These are phyloP conservation scores for Penicillium daleae DNA, from an alignment of 495 filamentous ascomycete genomes.

Conservation along the genomic window DNA sequence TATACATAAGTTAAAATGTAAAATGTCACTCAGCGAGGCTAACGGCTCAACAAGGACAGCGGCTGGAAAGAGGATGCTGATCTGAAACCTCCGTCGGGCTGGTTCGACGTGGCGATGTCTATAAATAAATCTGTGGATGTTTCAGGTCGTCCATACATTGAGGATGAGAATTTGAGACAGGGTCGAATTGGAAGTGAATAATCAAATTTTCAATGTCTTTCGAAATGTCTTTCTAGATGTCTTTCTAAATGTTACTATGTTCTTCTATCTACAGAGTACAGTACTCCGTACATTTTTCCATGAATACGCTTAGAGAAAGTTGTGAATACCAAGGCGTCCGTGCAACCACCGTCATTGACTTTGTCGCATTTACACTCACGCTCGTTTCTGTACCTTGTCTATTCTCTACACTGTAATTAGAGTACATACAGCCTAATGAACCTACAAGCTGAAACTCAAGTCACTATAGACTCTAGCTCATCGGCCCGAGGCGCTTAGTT, in stretches of 20 bases:
- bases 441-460: too few relatives aligned
- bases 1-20: background rate
- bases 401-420: background rate
- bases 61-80: background rate
- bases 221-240: background rate
- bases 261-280: too few relatives aligned
- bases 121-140: constrained; percentile 1
- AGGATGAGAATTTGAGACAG: background rate
- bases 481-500: background rate
- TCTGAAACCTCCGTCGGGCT: background rate
- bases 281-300: too few relatives aligned
- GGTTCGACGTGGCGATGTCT: background rate
- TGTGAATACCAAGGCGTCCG: too few relatives aligned
- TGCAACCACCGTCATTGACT: too few relatives aligned
- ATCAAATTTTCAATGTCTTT: background rate
- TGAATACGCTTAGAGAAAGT: too few relatives aligned
- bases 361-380: background rate
- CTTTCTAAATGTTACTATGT: background rate
- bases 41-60: background rate
- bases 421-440: background rate
- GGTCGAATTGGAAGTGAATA: background rate
- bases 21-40: background rate
- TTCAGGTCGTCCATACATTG: background rate
- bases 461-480: background rate
- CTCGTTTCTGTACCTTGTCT: background rate